Evolutionary conservation across 2,329 filamentous ascomycete species (phyloP), one percentile per base, ranked within the genome.

Genomic region (Microdochium trichocladiopsis): DNA sequence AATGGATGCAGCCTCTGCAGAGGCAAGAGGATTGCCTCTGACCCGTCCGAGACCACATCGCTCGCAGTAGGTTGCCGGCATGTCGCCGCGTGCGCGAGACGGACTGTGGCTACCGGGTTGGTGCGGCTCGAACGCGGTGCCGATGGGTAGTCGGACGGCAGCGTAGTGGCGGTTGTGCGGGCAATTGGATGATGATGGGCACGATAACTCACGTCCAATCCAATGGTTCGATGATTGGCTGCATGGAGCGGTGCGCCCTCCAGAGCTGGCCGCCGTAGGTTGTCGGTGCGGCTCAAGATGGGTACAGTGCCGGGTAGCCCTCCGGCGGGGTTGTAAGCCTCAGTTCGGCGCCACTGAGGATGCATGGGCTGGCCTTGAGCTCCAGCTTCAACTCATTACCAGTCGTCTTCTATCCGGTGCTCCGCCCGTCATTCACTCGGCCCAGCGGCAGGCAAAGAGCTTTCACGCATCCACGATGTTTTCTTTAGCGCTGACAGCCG

Each of bases 401-500:
- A n/a, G n/a, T n/a, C n/a, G n/a, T n/a, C n/a, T n/a, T n/a, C n/a
- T n/a, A n/a, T n/a, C n/a, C n/a, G n/a, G n/a, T n/a, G n/a, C n/a
- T n/a, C n/a, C n/a, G n/a, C n/a, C n/a, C n/a, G n/a, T n/a, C n/a
- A n/a, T n/a, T n/a, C n/a, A n/a, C n/a, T n/a, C n/a, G n/a, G n/a
- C n/a, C n/a, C 6, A 18, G 12, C 41, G 6, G 16, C 41, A 6
- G 14, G 18, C 14, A 16, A 16, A 37, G 6, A 37, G 14, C 6
- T 45, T 18, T 8, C 41, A 48, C 23, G n/a, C 37, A 41, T 22
- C 53, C 56, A 71, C 53, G 6, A 88, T 90, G 87, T 80, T 86
- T 59, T 79, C 82, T 48, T 75, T 90, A 25, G 74, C 75, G 49
- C 69, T 90, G 36, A 87, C 77, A 31, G 87, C 87, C 4, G 87